phyloP scores from a whole-genome alignment of 768 basidiomycete species.

The Lactifluus subvellereus region DNA sequence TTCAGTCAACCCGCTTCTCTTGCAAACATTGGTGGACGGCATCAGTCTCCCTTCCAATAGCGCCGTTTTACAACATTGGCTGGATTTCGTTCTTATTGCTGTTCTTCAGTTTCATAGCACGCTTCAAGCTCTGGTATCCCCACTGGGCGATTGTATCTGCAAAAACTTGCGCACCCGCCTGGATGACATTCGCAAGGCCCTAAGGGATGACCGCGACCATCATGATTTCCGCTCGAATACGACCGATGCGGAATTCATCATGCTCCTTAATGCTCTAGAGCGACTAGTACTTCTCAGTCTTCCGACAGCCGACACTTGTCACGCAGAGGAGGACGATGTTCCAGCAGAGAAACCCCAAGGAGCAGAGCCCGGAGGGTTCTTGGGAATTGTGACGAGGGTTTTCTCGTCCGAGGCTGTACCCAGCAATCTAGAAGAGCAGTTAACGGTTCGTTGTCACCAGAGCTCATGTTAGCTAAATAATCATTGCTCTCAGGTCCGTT shows the following conservation, averaged over 20 bases:
- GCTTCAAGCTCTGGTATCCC: conserved; percentile 57
- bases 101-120: conserved; percentile 77
- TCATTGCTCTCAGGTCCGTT: conserved; percentile 45
- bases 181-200: conserved; percentile 38
- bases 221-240: conserved; percentile 45
- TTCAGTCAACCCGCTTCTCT: conserved; percentile 62
- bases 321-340: conserved; percentile 51
- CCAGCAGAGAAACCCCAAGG: conserved; percentile 46
- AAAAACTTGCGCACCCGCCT: conserved; percentile 57
- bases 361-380: conserved; percentile 55
- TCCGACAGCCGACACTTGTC: conserved; percentile 43
- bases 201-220: conserved; percentile 29
- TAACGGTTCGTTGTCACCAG: conserved; percentile 42
- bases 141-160: conserved; percentile 76
- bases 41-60: conserved; percentile 64
- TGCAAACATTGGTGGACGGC: conserved; percentile 77
- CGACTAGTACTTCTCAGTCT: conserved; percentile 71
- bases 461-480: neutral
- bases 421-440: conserved; percentile 45
- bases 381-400: conserved; percentile 89
- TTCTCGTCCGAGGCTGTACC: conserved; percentile 67
- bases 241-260: conserved; percentile 78
- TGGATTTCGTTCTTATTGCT: conserved; percentile 92
- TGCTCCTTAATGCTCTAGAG: conserved; percentile 81
- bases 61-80: conserved; percentile 87